phyloP scores from a whole-genome alignment of 2,329 filamentous ascomycete species.

The Aspergillus aculeatinus region DNA sequence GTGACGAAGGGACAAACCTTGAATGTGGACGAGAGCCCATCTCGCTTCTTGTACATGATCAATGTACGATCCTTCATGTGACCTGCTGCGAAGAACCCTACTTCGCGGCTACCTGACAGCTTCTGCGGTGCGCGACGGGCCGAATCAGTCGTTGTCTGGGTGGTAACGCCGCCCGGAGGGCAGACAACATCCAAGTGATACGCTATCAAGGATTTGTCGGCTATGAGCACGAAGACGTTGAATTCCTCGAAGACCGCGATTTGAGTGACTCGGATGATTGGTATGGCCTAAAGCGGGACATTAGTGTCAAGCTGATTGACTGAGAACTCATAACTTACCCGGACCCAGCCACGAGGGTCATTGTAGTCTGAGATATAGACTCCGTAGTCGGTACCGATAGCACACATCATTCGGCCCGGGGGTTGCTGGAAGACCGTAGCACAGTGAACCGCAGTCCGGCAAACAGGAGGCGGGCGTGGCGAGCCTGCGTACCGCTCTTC shows the following conservation, averaged over 20 bases:
- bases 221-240: conserved; percentile 84
- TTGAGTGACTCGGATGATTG: conserved; percentile 76
- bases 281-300: conserved; percentile 63
- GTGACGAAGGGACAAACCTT: conserved; percentile 48
- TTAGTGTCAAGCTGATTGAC: not conserved
- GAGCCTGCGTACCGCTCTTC: conserved; percentile 67
- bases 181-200: conserved; percentile 88
- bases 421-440: conserved; percentile 82
- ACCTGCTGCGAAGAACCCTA: conserved; percentile 93
- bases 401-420: conserved; percentile 81
- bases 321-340: conserved; percentile 58
- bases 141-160: conserved; percentile 65
- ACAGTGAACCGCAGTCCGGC: conserved; percentile 84
- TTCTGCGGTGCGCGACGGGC: conserved; percentile 85
- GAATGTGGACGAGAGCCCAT: conserved; percentile 89
- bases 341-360: conserved; percentile 86
- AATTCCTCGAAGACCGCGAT: conserved; percentile 95
- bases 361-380: conserved; percentile 86
- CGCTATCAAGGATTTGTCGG: conserved; percentile 86
- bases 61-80: conserved; percentile 95
- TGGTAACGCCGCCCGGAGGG: conserved; percentile 48
- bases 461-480: conserved; percentile 71
- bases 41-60: conserved; percentile 95
- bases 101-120: conserved; percentile 80
- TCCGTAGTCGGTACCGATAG: conserved; percentile 91